Evolutionary conservation across 768 basidiomycete species (phyloP).

Genomic region (Rhodocollybia butyracea): DNA sequence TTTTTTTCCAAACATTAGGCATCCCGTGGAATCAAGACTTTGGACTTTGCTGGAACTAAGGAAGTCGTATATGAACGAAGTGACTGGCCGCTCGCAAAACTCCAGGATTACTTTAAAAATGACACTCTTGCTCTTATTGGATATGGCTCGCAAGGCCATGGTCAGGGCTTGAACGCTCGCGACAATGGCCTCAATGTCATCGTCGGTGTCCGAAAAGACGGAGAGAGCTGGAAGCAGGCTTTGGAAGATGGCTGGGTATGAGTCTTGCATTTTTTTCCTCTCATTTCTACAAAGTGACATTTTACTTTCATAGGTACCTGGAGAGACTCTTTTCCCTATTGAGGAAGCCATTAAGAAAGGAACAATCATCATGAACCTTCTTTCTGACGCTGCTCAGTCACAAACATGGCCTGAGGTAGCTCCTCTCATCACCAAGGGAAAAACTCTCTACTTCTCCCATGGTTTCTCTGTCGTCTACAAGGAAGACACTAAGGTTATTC

Average conservation of each 20-base stretch:
- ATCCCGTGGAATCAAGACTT: constrained; percentile 85
- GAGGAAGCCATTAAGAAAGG: constrained; percentile 95
- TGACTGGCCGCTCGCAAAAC: constrained; percentile 97
- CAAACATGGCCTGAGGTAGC: constrained; percentile 88
- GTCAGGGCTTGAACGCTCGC: constrained; percentile 97
- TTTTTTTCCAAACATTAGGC: constrained; percentile 42
- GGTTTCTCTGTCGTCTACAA: constrained; percentile 99
- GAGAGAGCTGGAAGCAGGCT: constrained; percentile 96
- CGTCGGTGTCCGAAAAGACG: constrained; percentile 95
- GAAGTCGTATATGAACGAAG: constrained; percentile 93
- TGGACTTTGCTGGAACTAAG: constrained; percentile 93
- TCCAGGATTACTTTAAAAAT: constrained; percentile 99
- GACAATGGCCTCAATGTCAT: constrained; percentile 99
- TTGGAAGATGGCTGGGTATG: constrained; percentile 92
- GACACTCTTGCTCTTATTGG: constrained; percentile 99
- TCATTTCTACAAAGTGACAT: constrained; percentile 1
- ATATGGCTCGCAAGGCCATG: constrained; percentile 98
- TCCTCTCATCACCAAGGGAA: constrained; percentile 98
- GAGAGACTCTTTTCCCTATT: constrained; percentile 96
- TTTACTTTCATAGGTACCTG: constrained; percentile 63
- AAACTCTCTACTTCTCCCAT: constrained; percentile 99
- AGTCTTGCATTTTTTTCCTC: constrained; percentile 11
- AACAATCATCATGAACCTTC: constrained; percentile 99
- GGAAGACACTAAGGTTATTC: constrained; percentile 91
- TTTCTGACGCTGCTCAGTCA: constrained; percentile 99